Percentiles rank a stretch among this genome's conserved stretches.
Conservation (phyloP, 1,284 basidiomycete genomes). For the Apiotrichum porosum region DNA sequence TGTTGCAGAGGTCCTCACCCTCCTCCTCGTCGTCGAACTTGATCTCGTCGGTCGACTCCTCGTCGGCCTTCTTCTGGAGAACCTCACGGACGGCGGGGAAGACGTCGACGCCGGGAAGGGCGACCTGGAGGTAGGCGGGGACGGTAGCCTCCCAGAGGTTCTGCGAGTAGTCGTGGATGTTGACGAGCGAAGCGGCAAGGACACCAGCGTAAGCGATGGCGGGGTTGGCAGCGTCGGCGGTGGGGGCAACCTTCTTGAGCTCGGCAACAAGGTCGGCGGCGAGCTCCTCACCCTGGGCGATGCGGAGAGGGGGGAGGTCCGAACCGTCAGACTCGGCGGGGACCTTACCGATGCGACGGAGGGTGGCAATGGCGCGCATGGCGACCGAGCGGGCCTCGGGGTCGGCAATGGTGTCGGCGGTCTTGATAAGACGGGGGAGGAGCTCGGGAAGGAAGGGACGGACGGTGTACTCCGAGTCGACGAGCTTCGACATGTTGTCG, state of each 20-base stretch:
- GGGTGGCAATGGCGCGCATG: conserved; percentile 80
- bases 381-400: conserved; percentile 90
- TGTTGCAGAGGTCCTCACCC: conserved; percentile 95
- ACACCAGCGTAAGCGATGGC: conserved; percentile 67
- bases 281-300: conserved; percentile 64
- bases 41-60: conserved; percentile 67
- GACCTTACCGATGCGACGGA: conserved; percentile 87
- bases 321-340: conserved; percentile 76
- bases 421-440: conserved; percentile 89
- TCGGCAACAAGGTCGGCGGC: conserved; percentile 63
- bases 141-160: conserved; percentile 76
- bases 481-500: conserved; percentile 98
- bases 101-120: conserved; percentile 62
- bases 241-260: conserved; percentile 75
- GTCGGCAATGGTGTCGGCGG: conserved; percentile 85
- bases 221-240: conserved; percentile 59
- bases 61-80: conserved; percentile 80
- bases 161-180: conserved; percentile 86
- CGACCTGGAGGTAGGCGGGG: conserved; percentile 68
- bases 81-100: conserved; percentile 71
- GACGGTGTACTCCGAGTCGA: conserved; percentile 90
- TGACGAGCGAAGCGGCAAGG: conserved; percentile 79
- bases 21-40: conserved; percentile 88
- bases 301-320: conserved; percentile 76
- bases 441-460: conserved; percentile 95